These are phyloP conservation scores for Trichaptum fuscoviolaceum DNA, from an alignment of 768 basidiomycete species.

Conservation along the genomic window DNA sequence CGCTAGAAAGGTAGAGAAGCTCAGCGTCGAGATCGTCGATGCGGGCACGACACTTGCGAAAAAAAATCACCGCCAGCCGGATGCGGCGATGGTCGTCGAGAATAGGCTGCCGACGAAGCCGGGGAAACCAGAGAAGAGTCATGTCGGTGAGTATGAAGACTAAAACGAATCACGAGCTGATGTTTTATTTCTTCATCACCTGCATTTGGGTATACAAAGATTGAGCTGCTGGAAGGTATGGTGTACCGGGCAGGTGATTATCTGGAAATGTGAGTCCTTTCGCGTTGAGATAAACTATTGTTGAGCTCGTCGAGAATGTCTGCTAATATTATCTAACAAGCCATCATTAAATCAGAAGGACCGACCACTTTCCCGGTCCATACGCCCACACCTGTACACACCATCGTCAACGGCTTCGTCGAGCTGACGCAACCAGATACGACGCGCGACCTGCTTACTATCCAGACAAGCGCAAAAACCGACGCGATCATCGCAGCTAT, in stretches of 20 bases:
- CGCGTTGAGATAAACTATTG: constrained; percentile 28
- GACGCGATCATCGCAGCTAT: constrained; percentile 24
- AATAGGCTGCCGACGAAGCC: constrained; percentile 34
- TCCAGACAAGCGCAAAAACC: constrained; percentile 23
- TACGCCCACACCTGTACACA: constrained; percentile 30
- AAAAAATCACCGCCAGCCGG: constrained; percentile 29
- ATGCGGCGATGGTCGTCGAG: constrained; percentile 33
- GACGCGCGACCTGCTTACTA: constrained; percentile 31
- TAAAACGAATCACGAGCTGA: too few relatives aligned
- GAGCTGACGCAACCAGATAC: constrained; percentile 46
- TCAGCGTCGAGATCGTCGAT: constrained; percentile 28
- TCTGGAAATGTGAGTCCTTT: constrained; percentile 33
- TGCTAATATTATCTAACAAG: constrained; percentile 15
- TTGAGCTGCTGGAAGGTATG: constrained; percentile 34
- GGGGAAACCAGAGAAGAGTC: constrained; percentile 34
- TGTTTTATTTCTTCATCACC: too few relatives aligned
- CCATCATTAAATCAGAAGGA: constrained; percentile 30
- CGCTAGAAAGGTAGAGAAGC: too few relatives aligned
- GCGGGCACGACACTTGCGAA: constrained; percentile 29
- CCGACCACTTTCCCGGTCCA: constrained; percentile 38
- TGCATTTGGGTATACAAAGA: constrained; percentile 26
- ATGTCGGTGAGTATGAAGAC: constrained; percentile 39
- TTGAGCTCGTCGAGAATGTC: too few relatives aligned
- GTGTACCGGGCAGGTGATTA: constrained; percentile 43
- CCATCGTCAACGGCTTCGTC: constrained; percentile 39